These are phyloP conservation scores for Diplodia sapinea DNA, from an alignment of 2,329 filamentous ascomycete genomes.

Conservation along the genomic window DNA sequence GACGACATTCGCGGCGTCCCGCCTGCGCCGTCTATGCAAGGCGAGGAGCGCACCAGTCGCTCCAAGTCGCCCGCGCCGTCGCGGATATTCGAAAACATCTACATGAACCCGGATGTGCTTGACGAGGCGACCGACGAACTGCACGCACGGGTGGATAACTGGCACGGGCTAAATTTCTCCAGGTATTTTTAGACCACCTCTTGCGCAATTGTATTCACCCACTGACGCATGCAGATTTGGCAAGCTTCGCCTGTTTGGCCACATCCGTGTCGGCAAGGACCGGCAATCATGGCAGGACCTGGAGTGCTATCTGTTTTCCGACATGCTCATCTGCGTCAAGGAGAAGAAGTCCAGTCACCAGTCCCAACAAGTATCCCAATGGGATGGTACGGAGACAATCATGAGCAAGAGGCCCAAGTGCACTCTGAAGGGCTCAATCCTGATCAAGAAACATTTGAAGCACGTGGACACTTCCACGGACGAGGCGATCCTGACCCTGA, in stretches of 20 bases:
- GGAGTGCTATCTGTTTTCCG: conserved; percentile 94
- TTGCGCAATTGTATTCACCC: conserved; percentile 19
- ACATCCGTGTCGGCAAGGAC: conserved; percentile 92
- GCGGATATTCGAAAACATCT: conserved; percentile 58
- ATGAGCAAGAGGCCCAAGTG: conserved; percentile 71
- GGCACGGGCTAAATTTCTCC: conserved; percentile 93
- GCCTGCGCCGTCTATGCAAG: conserved; percentile 56
- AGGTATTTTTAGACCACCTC: conserved; percentile 56
- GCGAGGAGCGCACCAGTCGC: conserved; percentile 49
- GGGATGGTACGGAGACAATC: conserved; percentile 62
- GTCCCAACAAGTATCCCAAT: conserved; percentile 56
- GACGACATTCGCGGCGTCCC: conserved; percentile 71
- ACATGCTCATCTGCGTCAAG: conserved; percentile 99
- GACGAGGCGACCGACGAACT: conserved; percentile 87
- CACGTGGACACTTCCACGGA: conserved; percentile 78
- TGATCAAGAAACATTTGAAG: conserved; percentile 97
- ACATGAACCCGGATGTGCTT: conserved; percentile 76
- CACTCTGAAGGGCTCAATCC: conserved; percentile 93
- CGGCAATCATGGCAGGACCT: conserved; percentile 96
- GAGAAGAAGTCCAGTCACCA: conserved; percentile 75
- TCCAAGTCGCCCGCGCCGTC: conserved; percentile 65
- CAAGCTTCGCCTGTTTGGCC: conserved; percentile 86
- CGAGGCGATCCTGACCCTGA: conserved; percentile 84
- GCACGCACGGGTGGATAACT: conserved; percentile 90
- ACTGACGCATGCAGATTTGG: conserved; percentile 69